Conservation (phyloP, 2,329 filamentous ascomycete genomes). For the Sordariomycetes sp. region DNA sequence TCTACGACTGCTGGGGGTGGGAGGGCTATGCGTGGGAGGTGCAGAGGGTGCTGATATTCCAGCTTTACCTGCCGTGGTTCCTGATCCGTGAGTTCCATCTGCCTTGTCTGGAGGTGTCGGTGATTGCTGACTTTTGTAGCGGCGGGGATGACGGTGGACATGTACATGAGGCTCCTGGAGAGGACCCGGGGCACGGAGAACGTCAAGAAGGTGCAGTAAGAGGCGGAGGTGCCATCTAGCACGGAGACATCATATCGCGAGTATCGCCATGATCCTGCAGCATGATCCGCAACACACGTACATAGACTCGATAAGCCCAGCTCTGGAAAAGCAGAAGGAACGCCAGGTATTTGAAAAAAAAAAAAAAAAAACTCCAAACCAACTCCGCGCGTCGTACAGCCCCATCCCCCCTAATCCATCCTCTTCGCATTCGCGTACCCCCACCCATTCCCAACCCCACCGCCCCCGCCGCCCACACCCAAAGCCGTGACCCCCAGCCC, state of each 20-base stretch:
- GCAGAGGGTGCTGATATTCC: constrained; percentile 31
- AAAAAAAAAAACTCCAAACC: too few relatives aligned
- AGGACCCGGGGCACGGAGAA: constrained; percentile 7
- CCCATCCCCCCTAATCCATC: not conserved
- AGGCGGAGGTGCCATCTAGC: too few relatives aligned
- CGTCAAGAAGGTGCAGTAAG: not conserved
- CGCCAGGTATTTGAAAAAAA: not conserved
- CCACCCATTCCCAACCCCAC: constrained; percentile 45
- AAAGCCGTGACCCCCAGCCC: constrained; percentile 42
- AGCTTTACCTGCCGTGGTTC: constrained; percentile 37
- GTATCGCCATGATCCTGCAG: not conserved
- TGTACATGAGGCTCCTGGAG: constrained; percentile 35
- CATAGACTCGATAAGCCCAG: not conserved
- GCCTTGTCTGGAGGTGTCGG: not conserved
- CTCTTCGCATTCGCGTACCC: constrained; percentile 44
- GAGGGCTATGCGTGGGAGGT: constrained; percentile 26
- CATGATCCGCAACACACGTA: not conserved
- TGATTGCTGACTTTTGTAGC: constrained; percentile 19
- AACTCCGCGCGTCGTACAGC: not conserved
- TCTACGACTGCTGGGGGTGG: constrained; percentile 35
- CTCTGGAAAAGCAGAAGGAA: not conserved
- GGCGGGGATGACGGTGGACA: constrained; percentile 34
- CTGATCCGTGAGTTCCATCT: constrained; percentile 37
- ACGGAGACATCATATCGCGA: too few relatives aligned
- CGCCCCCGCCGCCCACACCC: too few relatives aligned